Evolutionary conservation across 1,284 basidiomycete genomes (phyloP), one percentile per base, ranked within the genome.

Genomic region (Testicularia cyperi): DNA sequence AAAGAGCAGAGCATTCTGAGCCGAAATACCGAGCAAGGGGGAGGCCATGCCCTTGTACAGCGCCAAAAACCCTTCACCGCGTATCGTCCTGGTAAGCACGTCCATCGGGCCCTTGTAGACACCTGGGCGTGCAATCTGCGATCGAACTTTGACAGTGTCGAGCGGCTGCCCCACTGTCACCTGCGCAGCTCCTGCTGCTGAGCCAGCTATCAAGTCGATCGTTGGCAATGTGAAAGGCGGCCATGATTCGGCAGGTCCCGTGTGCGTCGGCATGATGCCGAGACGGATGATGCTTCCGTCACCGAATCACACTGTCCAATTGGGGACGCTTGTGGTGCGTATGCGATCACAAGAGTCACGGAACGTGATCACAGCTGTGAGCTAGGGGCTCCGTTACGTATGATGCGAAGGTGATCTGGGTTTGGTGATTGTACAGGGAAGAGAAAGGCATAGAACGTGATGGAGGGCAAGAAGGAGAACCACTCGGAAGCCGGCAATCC

Each of bases 1-100:
- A 78, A 97, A 98, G 6, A 97, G 83, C 15, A 97, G 82, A 10
- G 90, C 94, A 78, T 97, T 97, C 68, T 97, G 92, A 6, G 89
- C 92, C 1, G 92, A 90, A 22, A 98, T 88, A n/a, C 94, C 94
- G 32, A 95, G 53, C 8, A 98, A 80, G 0, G 94, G 94, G 35
- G 88, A 90, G 0, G 86, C 82, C 90, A 92, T 92, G 29, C 90
- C 68, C 24, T 68, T 70, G 37, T 67, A 70, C 24, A 70, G 33
- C 1, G 62, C 68, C 10, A 65, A 30, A 0, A 63, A 4, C 12
- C 68, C 68, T 43, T 70, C 68, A 5, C 40, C 33, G 0, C 34
- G 13, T 0, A 70, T 25, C 3, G 68, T 70, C 1, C 43, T 43
- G 4, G 38, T 36, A 2, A 68, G 44, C 0, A 70, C 56, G 25